Percentiles rank a stretch among this genome's conserved stretches.
phyloP scores from a whole-genome alignment of 108 stramenopile genomes.

The Skeletonema costatum region DNA sequence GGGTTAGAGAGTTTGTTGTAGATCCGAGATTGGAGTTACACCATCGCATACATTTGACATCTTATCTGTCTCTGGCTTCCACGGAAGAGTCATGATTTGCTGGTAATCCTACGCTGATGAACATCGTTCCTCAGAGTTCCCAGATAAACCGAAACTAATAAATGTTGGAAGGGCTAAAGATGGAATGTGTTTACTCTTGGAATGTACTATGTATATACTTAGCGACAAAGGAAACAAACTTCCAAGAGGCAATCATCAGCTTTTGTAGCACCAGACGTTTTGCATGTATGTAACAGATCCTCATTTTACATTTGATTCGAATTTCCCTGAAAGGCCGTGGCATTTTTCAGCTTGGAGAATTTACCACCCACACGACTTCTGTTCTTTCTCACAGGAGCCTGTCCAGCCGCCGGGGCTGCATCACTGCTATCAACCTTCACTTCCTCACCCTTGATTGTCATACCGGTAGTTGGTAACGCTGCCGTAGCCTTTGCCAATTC shows the following conservation, averaged over 20 bases:
- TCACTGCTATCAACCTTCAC: constrained; percentile 25
- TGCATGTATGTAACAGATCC: not conserved
- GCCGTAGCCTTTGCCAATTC: constrained; percentile 46
- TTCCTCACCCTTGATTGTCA: constrained; percentile 47
- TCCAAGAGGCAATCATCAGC: not conserved
- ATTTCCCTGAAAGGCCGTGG: constrained; percentile 66
- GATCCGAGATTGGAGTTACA: too few species aligned
- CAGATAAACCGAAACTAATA: too few species aligned
- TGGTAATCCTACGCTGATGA: too few species aligned
- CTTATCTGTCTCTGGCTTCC: not conserved
- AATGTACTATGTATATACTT: too few species aligned
- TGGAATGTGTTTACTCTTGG: too few species aligned
- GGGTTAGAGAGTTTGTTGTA: too few species aligned
- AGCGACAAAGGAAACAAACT: too few species aligned
- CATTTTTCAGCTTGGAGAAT: constrained; percentile 73
- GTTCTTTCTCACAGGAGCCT: constrained; percentile 59
- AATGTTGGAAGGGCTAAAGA: too few species aligned
- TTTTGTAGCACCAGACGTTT: not conserved
- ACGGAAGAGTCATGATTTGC: too few species aligned
- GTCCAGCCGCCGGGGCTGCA: constrained; percentile 17
- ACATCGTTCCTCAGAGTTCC: too few species aligned
- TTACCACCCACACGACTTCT: constrained; percentile 78
- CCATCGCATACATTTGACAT: too few species aligned
- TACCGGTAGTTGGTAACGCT: constrained; percentile 59
- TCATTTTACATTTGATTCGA: constrained; percentile 36